phyloP scores from a whole-genome alignment of 805 yeast species.

The Teunomyces stri region DNA sequence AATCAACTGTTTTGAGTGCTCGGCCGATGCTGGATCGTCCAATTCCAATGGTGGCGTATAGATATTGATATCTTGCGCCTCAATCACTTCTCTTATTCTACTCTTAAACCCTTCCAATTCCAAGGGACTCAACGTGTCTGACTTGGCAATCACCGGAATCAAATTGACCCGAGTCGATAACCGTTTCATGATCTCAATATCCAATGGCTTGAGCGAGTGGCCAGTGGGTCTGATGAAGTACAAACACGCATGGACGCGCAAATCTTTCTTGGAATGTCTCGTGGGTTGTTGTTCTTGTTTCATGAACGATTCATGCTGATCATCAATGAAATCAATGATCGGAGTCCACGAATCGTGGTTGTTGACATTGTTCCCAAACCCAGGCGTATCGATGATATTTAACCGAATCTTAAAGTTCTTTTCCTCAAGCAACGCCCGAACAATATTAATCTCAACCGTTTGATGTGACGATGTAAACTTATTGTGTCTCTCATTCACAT shows the following conservation, averaged over 20 bases:
- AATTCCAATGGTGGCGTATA: conserved; percentile 80
- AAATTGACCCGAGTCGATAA: conserved; percentile 77
- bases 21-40: conserved; percentile 73
- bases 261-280: conserved; percentile 64
- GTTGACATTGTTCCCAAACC: conserved; percentile 88
- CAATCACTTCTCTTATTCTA: conserved; percentile 78
- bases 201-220: conserved; percentile 81
- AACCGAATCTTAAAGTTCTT: conserved; percentile 74
- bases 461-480: conserved; percentile 53
- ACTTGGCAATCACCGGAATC: conserved; percentile 85
- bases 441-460: conserved; percentile 76
- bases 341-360: conserved; percentile 86
- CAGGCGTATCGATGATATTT: conserved; percentile 88
- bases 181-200: conserved; percentile 84
- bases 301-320: conserved; percentile 85
- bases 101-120: conserved; percentile 70
- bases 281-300: conserved; percentile 91
- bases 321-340: conserved; percentile 82
- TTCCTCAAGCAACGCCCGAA: conserved; percentile 80
- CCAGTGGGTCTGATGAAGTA: conserved; percentile 92
- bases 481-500: conserved; percentile 53
- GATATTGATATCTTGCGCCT: conserved; percentile 77
- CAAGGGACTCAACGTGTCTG: conserved; percentile 75
- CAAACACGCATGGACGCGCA: conserved; percentile 86
- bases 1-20: conserved; percentile 75